Evolutionary conservation across 176 grass and related monocot genomes (phyloP), one percentile per base, ranked within the genome.

Genomic region (Pontederia paniculata): DNA sequence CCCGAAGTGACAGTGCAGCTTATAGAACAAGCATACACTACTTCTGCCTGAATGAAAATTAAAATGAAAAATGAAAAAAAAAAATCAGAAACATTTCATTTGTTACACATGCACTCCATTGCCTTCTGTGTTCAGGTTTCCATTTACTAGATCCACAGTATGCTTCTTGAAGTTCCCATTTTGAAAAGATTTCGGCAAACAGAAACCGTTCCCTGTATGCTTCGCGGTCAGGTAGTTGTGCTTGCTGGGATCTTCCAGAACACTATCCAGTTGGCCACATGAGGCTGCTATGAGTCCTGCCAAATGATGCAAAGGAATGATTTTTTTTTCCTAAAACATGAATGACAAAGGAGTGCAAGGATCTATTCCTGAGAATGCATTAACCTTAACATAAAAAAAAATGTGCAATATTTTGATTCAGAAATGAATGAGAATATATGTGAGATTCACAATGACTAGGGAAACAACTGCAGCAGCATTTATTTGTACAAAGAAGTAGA

Each of bases 231-330:
- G 23, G 23, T 42, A 42, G 31, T 17, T 44, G 42, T 12, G 7
- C 3, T 54, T 23, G 50, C 9, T 44, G n/a, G 64, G 28, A 21
- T 54, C 53, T 44, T 54, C 5, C 64, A 51, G 50, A 25, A 67
- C 19, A 15, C 4, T 4, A 54, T 67, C 64, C 8, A 67, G 50
- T 50, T 67, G 50, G 28, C 64, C 64, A 21, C 64, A 53, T 54
- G 64, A 23, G 50, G 64, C 49, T 54, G 14, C 64, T 20, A 67
- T 14, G 9, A 67, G 49, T 67, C 64, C 64, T 67, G 48, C 3
- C 15, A 21, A 66, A 54, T 12, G 53, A 28, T 54, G 2, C 9
- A 66, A 9, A 41, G 23, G 14, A 14, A 41, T 41, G 21, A 31
- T 28, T 41, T 57, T 25, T 13, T 37, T 1, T 13, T 57, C 21